Conservation (phyloP, 768 basidiomycete genomes). For the Russula sp. region DNA sequence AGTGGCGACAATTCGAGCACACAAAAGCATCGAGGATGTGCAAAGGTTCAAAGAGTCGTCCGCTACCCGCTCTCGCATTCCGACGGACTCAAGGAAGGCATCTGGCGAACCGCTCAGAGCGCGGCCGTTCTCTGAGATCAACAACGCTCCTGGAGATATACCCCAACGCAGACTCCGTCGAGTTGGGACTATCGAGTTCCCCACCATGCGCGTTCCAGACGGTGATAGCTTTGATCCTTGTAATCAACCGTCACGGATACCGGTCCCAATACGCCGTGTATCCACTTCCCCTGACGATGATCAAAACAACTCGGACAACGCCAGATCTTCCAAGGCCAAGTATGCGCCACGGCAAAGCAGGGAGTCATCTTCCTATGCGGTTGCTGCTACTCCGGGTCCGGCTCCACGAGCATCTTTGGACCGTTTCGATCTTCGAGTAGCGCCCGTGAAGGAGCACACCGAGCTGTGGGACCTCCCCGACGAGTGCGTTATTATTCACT, state of each 20-base stretch:
- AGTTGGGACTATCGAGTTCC: constrained; percentile 28
- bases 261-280: constrained; percentile 2
- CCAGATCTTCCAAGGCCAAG: not conserved
- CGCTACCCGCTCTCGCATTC: constrained; percentile 1
- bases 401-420: constrained; percentile 20
- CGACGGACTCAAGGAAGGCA: constrained; percentile 12
- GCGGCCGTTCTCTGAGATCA: constrained; percentile 28
- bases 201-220: constrained; percentile 6
- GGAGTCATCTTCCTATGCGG: constrained; percentile 15
- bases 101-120: constrained; percentile 15
- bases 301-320: not conserved
- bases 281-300: not conserved
- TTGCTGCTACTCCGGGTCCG: not conserved
- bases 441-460: constrained; percentile 23
- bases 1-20: constrained; percentile 28
- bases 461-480: constrained; percentile 30
- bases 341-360: not conserved
- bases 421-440: constrained; percentile 28
- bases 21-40: constrained; percentile 15
- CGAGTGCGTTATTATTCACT: constrained; percentile 20
- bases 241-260: constrained; percentile 12
- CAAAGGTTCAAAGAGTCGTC: constrained; percentile 7
- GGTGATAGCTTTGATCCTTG: not conserved
- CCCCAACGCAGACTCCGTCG: constrained; percentile 28
- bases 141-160: constrained; percentile 12